Evolutionary conservation across 371 early-diverging fungal species (phyloP), one percentile per base, ranked within the genome.

Genomic region (Actinomucor elegans): DNA sequence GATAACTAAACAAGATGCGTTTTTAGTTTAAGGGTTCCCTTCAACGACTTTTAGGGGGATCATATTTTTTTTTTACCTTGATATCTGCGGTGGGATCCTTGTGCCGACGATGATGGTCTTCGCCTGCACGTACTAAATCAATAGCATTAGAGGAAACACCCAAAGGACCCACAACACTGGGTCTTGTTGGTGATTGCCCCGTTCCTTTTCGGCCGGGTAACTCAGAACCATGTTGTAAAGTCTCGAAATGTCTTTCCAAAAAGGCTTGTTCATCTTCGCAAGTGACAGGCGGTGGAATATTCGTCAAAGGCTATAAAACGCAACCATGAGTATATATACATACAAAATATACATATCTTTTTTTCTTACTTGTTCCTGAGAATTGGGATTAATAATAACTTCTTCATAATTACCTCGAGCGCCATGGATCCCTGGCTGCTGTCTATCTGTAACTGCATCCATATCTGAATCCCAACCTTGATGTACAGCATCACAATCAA

Each of bases 211-310:
- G 52, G 37, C 49, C 49, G 29, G 57, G 63, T 10, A 55, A 55
- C 28, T 67, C 65, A 26, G 64, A 36, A 6, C 71, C 68, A 33
- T 72, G 69, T 48, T 86, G 81, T 54, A 89, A 74, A 4, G 84
- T 81, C 12, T 85, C 89, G 42, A 81, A 80, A 66, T 89, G 88
- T 15, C 86, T 74, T 42, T 89, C 88, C 44, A 94, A 68, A 68
- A 95, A 94, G 8, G 67, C 69, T 57, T 95, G 93, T 52, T 95
- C 93, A 46, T 91, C 89, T 59, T 92, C 93, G 4, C 90, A 89
- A 1, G 69, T 57, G 4, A 88, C 76, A 28, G 69, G 57, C 23
- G 76, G 64, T 23, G 71, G 67, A 7, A 66, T 42, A 34, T 61
- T 64, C 5, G n/a, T 57, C 23, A 65, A 36, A 11, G 71, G 71